phyloP scores from a whole-genome alignment of 164 flowering plant species.

The Liquidambar formosana region DNA sequence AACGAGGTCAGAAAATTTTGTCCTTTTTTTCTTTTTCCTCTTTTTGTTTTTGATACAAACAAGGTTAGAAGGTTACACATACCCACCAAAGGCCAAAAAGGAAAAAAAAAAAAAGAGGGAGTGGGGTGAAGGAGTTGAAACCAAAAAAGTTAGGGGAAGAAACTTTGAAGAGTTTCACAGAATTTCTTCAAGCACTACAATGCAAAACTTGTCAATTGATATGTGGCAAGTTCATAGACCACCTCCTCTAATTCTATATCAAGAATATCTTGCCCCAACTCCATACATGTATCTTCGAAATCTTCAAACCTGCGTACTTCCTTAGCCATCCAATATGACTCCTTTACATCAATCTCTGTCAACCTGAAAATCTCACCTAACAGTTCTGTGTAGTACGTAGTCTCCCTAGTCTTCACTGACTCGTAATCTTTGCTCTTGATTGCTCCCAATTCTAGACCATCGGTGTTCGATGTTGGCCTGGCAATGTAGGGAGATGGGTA shows the following conservation, averaged over 20 bases:
- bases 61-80: too few relatives aligned
- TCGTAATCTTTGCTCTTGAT: slow-evolving; percentile 4
- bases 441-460: not conserved
- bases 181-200: too few relatives aligned
- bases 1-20: too few relatives aligned
- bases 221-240: slow-evolving; percentile 20
- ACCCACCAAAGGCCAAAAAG: too few relatives aligned
- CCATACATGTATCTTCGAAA: slow-evolving; percentile 26
- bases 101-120: too few relatives aligned
- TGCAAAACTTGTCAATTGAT: too few relatives aligned
- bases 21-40: too few relatives aligned
- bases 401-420: not conserved
- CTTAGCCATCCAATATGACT: slow-evolving; percentile 9
- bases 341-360: slow-evolving; percentile 22
- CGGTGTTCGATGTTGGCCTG: not conserved
- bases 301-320: slow-evolving; percentile 13
- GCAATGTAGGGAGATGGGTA: not conserved
- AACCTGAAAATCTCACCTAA: slow-evolving; percentile 16
- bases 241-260: slow-evolving; percentile 21
- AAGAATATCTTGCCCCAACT: slow-evolving; percentile 25
- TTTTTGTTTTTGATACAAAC: too few relatives aligned
- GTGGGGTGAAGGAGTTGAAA: too few relatives aligned
- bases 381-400: slow-evolving; percentile 11
- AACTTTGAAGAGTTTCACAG: too few relatives aligned
- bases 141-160: too few relatives aligned